These are phyloP conservation scores for Pythium aphanidermatum DNA, from an alignment of 352 stramenopile genomes.

Conservation along the genomic window DNA sequence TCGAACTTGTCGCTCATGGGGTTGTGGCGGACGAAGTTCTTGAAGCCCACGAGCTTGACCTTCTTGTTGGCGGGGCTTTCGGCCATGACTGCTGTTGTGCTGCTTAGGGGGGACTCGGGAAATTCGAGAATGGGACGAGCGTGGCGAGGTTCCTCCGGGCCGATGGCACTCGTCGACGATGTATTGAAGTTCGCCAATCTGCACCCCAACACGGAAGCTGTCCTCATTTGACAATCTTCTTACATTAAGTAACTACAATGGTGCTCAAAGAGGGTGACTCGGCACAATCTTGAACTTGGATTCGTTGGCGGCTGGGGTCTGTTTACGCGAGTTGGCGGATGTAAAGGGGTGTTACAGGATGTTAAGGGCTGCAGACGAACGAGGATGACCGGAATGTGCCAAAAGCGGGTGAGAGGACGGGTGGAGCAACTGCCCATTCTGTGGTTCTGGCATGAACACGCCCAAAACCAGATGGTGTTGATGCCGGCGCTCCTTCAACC, in stretches of 20 bases:
- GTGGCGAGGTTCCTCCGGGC: not conserved
- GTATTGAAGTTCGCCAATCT: conserved; percentile 14
- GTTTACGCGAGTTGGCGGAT: not conserved
- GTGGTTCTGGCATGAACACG: conserved; percentile 8
- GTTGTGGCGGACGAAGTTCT: conserved; percentile 77
- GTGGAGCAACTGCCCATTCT: no score
- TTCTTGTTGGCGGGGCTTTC: conserved; percentile 29
- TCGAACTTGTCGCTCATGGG: conserved; percentile 70
- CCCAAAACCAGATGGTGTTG: conserved; percentile 12
- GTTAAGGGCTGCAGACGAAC: conserved; percentile 19
- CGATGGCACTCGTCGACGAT: no score
- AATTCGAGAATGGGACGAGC: conserved; percentile 22
- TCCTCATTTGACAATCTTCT: conserved; percentile 8
- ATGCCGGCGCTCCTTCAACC: conserved; percentile 8
- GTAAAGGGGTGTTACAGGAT: conserved; percentile 9
- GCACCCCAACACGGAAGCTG: conserved; percentile 2
- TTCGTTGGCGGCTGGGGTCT: no score
- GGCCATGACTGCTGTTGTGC: conserved; percentile 5
- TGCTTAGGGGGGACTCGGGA: conserved; percentile 5
- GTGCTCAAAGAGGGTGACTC: conserved; percentile 12
- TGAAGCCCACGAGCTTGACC: conserved; percentile 60
- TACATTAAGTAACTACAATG: no score
- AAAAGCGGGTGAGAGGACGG: conserved; percentile 24
- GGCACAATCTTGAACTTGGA: conserved; percentile 13
- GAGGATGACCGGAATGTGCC: conserved; percentile 5